Evolutionary conservation across 345 rosid species (phyloP), one percentile per base, ranked within the genome.

Genomic region (Balakata baccata): DNA sequence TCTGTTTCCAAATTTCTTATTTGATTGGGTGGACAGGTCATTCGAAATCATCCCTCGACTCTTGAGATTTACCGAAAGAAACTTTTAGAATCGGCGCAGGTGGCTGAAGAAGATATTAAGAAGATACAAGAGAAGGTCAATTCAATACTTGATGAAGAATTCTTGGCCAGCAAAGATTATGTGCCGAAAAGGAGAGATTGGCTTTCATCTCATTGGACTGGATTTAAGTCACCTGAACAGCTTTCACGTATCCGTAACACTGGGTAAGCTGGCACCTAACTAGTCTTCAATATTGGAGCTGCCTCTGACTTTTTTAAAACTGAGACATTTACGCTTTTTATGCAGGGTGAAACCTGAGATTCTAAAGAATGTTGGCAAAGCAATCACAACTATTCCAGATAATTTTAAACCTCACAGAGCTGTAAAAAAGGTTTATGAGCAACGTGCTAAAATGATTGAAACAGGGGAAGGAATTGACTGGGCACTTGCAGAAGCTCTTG

Each of bases 151-250:
- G 87, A 83, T 80, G 94, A 91, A 82, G 92, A 91, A 74, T 87
- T 86, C 66, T 57, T 85, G 76, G 87, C 87, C 69, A 89, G 92
- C 85, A 89, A 87, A 84, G 90, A 91, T 72, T 88, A 89, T 83
- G 86, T 85, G 78, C 88, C 87, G 7, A 81, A 86, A 66, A 82
- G 81, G 77, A 87, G 94, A 75, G 97, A 89, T 43, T 91, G 97
- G 97, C 97, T 91, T 75, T 86, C 94, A n/a, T 86, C 97, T 73
- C 87, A 88, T 74, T 91, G 97, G 97, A 59, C 87, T 64, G 94
- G 97, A 56, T 91, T 88, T 69, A 89, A 89, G 82, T 88, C 97
- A 69, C 94, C 97, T 43, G 92, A 91, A 80, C 92, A 91, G 78
- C 77, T 89, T 74, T 91, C 97, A 41, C 90, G 97, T 74, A 76